Evolutionary conservation across 352 stramenopile species (phyloP).

Genomic region (Phytopythium montanum): DNA sequence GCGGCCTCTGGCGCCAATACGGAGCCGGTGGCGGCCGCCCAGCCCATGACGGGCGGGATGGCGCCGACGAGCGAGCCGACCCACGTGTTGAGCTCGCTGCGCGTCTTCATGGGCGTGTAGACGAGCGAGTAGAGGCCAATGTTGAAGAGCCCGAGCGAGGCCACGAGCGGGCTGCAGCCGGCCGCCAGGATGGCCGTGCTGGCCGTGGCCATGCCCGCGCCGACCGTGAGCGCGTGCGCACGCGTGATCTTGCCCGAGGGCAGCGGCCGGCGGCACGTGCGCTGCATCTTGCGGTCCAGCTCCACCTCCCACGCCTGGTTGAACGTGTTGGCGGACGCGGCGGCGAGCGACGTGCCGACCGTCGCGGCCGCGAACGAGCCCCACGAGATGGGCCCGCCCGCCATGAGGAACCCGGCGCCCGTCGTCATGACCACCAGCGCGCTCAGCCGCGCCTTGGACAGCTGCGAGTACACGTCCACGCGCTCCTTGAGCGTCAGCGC

Average conservation of each 20-base stretch:
- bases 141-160: constrained; percentile 94
- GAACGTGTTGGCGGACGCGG: constrained; percentile 94
- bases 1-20: constrained; percentile 66
- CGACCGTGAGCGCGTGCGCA: constrained; percentile 81
- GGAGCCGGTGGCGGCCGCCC: constrained; percentile 92
- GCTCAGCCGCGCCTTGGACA: constrained; percentile 94
- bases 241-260: constrained; percentile 83
- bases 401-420: constrained; percentile 94
- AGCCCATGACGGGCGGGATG: constrained; percentile 98
- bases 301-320: constrained; percentile 98
- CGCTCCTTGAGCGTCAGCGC: constrained; percentile 60
- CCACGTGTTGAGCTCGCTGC: constrained; percentile 98
- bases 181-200: constrained; percentile 89
- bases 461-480: constrained; percentile 80
- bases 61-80: constrained; percentile 98
- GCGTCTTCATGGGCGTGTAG: constrained; percentile 99
- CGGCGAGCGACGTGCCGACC: constrained; percentile 94
- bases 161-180: constrained; percentile 94
- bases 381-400: constrained; percentile 91
- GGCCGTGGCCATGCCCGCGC: constrained; percentile 75
- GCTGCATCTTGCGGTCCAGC: constrained; percentile 96
- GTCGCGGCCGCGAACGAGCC: constrained; percentile 87
- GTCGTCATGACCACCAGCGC: constrained; percentile 97
- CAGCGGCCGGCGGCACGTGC: constrained; percentile 93
- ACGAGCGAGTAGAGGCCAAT: constrained; percentile 97